Evolutionary conservation across 164 flowering plant genomes (phyloP).

Genomic region (Annona squamosa): DNA sequence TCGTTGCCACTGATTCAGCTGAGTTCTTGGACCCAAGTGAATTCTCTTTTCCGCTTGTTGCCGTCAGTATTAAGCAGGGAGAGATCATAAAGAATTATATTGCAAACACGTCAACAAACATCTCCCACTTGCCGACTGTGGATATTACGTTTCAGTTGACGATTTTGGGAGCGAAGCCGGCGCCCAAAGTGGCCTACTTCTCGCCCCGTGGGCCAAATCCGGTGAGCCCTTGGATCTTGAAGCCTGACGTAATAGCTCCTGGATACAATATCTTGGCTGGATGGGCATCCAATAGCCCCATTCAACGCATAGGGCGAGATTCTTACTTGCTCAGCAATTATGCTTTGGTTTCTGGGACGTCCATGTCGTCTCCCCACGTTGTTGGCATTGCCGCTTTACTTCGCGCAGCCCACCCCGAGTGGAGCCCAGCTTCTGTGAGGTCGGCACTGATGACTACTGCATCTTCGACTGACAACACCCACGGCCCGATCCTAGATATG

Average conservation of each 20-base stretch:
- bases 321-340: not conserved
- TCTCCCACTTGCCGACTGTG: conserved; percentile 6
- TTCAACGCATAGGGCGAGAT: not conserved
- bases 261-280: conserved; percentile 30
- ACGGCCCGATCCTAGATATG: conserved; percentile 13
- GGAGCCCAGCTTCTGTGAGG: conserved; percentile 34
- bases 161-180: conserved; percentile 21
- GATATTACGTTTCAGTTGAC: conserved; percentile 24
- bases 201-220: conserved; percentile 29
- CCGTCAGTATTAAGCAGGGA: conserved; percentile 15
- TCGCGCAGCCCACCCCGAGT: conserved; percentile 26
- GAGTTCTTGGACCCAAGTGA: conserved; percentile 7
- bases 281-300: conserved; percentile 7
- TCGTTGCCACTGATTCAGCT: conserved; percentile 11
- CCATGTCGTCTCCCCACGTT: conserved; percentile 1
- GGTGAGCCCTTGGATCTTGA: conserved; percentile 21
- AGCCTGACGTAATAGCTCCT: conserved; percentile 36
- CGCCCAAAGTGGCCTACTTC: conserved; percentile 31
- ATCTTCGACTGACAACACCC: conserved; percentile 12
- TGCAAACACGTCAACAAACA: not conserved
- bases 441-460: conserved; percentile 44
- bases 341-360: not conserved
- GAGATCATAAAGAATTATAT: conserved; percentile 17
- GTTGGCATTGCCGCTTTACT: conserved; percentile 23
- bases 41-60: conserved; percentile 20